A percentile compares a stretch with the other conserved stretches of the same genome.
These are phyloP conservation scores for Yamagishiella unicocca DNA, from an alignment of 139 green algal species.

Conservation along the genomic window DNA sequence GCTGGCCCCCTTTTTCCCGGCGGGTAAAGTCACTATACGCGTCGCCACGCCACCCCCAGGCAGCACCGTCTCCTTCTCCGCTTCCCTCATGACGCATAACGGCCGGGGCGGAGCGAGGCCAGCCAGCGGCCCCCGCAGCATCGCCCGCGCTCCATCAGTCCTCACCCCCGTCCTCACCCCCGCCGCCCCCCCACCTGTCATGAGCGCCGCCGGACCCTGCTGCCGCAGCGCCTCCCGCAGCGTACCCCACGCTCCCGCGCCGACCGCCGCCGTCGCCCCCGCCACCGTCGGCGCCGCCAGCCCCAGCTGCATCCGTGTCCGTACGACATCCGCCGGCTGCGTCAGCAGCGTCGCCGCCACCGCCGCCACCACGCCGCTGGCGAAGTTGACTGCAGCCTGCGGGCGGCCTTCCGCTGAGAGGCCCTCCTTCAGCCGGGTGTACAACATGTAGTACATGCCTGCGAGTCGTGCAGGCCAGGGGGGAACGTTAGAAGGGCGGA, in stretches of 20 bases:
- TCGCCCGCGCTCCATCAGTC: too few species aligned
- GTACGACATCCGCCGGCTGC: conserved; percentile 88
- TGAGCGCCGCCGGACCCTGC: conserved; percentile 28
- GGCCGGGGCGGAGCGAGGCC: too few species aligned
- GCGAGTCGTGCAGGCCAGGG: not conserved
- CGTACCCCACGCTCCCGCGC: not conserved
- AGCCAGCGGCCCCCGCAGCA: too few species aligned
- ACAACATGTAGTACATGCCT: conserved; percentile 97
- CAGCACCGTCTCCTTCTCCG: too few species aligned
- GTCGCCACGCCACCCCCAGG: too few species aligned
- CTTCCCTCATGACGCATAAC: too few species aligned
- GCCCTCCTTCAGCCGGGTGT: conserved; percentile 67
- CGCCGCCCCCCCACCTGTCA: conserved; percentile 35
- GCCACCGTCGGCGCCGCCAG: not conserved
- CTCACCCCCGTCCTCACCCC: too few species aligned
- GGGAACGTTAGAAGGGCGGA: not conserved
- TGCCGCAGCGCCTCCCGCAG: conserved; percentile 5
- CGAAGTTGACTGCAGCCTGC: conserved; percentile 75
- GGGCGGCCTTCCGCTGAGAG: conserved; percentile 6
- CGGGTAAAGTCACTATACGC: too few species aligned
- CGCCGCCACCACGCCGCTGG: conserved; percentile 76
- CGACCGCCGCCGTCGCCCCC: conserved; percentile 13
- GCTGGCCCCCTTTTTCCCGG: too few species aligned
- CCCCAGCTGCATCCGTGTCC: conserved; percentile 86
- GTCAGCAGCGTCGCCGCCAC: conserved; percentile 87